A percentile compares a stretch with the other conserved stretches of the same genome.
These are phyloP conservation scores for Danielozyma ontarioensis DNA, from an alignment of 805 yeast genomes.

Conservation along the genomic window DNA sequence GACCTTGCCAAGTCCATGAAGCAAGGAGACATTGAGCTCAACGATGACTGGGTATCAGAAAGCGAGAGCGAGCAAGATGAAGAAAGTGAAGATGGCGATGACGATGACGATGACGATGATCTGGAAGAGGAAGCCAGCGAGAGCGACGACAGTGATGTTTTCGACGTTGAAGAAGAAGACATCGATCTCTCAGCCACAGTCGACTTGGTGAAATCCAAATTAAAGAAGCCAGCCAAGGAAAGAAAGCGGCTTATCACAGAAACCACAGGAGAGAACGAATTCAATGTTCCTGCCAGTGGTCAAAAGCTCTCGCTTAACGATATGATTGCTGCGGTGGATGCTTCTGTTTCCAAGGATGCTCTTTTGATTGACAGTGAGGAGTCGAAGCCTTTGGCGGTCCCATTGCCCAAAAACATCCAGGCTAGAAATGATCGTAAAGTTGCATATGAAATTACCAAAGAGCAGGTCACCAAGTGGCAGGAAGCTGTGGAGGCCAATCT, in stretches of 20 bases:
- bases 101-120: conserved; percentile 18
- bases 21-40: conserved; percentile 9
- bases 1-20: conserved; percentile 27
- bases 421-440: conserved; percentile 81
- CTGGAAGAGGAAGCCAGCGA: conserved; percentile 26
- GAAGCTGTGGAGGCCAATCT: conserved; percentile 76
- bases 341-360: conserved; percentile 43
- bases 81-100: conserved; percentile 18
- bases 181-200: conserved; percentile 49
- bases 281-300: conserved; percentile 57
- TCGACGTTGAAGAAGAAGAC: conserved; percentile 43
- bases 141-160: conserved; percentile 24
- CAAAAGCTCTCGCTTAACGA: conserved; percentile 61
- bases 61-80: conserved; percentile 12
- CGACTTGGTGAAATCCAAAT: conserved; percentile 28
- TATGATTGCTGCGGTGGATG: conserved; percentile 65
- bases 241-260: conserved; percentile 49
- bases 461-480: conserved; percentile 84
- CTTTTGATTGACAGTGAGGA: conserved; percentile 42
- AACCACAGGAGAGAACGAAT: conserved; percentile 63
- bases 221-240: conserved; percentile 29
- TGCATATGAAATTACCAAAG: conserved; percentile 84
- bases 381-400: conserved; percentile 59
- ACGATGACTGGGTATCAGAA: conserved; percentile 11
- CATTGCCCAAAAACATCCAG: conserved; percentile 82